Evolutionary conservation across 345 rosid species (phyloP).

Genomic region (Eutrema yunnanense): DNA sequence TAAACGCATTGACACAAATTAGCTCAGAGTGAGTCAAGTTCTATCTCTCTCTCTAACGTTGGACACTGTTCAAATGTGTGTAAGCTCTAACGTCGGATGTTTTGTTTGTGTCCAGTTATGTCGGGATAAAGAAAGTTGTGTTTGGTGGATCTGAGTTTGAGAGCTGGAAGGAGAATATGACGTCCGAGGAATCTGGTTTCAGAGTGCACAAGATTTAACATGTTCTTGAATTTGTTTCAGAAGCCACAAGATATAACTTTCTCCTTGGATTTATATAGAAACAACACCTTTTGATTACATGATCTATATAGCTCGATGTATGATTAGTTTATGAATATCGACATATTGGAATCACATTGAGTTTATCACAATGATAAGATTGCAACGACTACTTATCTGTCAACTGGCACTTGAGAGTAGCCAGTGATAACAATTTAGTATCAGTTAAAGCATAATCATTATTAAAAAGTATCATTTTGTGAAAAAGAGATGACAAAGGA

Average conservation of each 20-base stretch:
- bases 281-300: background rate
- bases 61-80: background rate
- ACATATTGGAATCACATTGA: background rate
- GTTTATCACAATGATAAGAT: background rate
- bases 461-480: background rate
- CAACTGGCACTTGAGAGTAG: background rate
- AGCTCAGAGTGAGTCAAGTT: conserved; percentile 66
- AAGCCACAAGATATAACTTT: conserved; percentile 24
- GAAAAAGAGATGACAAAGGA: background rate
- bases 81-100: background rate
- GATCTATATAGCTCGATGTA: background rate
- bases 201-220: conserved; percentile 60
- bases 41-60: background rate
- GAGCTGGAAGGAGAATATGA: conserved; percentile 73
- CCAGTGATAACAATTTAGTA: background rate
- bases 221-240: conserved; percentile 30
- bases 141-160: conserved; percentile 86
- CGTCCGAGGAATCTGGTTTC: conserved; percentile 66
- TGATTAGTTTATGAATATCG: background rate
- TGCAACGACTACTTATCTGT: background rate
- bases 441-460: background rate
- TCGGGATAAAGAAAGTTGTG: conserved; percentile 77
- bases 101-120: conserved; percentile 39
- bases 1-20: conserved; percentile 84
- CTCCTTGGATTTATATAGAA: background rate